Conservation (phyloP, 257 asterid species). For the Solanum rostratum region DNA sequence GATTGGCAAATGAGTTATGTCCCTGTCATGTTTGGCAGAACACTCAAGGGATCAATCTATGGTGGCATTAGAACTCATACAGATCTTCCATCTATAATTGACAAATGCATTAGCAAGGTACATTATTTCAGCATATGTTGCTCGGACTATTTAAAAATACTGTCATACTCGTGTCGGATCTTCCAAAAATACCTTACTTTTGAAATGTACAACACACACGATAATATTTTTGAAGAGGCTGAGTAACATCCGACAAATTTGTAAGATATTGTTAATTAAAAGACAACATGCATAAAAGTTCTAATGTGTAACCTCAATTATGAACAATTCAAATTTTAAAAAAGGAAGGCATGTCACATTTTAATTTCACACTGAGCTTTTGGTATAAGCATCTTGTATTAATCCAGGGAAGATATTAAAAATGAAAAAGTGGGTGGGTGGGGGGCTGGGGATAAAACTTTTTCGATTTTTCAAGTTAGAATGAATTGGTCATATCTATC, state of each 20-base stretch:
- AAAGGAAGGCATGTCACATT: background rate
- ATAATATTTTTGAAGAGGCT: background rate
- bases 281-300: background rate
- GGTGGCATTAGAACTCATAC: constrained; percentile 47
- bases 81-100: constrained; percentile 34
- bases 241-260: background rate
- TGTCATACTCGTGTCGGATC: background rate
- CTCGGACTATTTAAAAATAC: background rate
- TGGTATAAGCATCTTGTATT: no score
- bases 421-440: no score
- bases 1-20: constrained; percentile 24
- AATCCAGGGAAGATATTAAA: background rate
- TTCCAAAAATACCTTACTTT: background rate
- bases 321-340: no score
- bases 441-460: no score
- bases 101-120: constrained; percentile 49
- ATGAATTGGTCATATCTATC: background rate
- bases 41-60: constrained; percentile 34
- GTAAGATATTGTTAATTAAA: background rate
- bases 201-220: background rate
- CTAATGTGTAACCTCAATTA: background rate
- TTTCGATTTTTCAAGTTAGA: background rate
- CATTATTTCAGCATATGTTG: background rate
- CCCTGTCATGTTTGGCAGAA: constrained; percentile 46
- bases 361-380: background rate